These are phyloP conservation scores for Ascodesmis nigricans DNA, from an alignment of 495 filamentous ascomycete genomes.

Conservation along the genomic window DNA sequence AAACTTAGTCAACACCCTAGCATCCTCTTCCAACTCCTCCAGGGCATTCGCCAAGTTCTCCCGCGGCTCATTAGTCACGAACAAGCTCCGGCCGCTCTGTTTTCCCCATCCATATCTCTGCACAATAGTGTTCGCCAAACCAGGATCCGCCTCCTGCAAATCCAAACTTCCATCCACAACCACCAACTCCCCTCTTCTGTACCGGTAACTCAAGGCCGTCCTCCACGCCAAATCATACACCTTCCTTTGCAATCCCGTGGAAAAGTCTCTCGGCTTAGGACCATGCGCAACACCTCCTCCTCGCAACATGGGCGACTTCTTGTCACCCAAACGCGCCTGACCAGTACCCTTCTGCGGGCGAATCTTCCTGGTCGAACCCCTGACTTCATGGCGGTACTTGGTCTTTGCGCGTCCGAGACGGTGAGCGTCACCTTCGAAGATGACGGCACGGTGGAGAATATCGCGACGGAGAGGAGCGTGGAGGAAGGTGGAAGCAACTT, in stretches of 20 bases:
- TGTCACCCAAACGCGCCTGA: conserved; percentile 52
- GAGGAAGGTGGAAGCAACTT: conserved; percentile 63
- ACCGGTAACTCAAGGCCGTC: conserved; percentile 80
- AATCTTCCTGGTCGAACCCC: conserved; percentile 58
- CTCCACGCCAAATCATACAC: conserved; percentile 93
- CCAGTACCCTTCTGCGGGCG: conserved; percentile 70
- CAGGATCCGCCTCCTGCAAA: conserved; percentile 31
- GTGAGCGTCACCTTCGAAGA: conserved; percentile 79
- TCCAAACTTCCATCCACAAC: conserved; percentile 54
- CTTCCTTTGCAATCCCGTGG: conserved; percentile 59
- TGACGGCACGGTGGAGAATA: conserved; percentile 73
- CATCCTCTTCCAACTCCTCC: conserved; percentile 33
- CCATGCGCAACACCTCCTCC: conserved; percentile 78
- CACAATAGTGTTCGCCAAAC: conserved; percentile 43
- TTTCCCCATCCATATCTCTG: conserved; percentile 49
- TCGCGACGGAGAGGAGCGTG: conserved; percentile 71
- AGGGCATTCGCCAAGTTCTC: conserved; percentile 36
- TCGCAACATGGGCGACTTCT: conserved; percentile 56
- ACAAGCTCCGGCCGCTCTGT: conserved; percentile 44
- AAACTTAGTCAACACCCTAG: conserved; percentile 38
- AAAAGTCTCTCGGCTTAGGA: conserved; percentile 74
- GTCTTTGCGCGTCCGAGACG: conserved; percentile 70
- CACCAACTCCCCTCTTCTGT: conserved; percentile 62
- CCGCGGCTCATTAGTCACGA: conserved; percentile 42
- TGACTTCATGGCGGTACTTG: conserved; percentile 66